phyloP scores from a whole-genome alignment of 148 eudicot genomes.

The Polygonum aviculare region DNA sequence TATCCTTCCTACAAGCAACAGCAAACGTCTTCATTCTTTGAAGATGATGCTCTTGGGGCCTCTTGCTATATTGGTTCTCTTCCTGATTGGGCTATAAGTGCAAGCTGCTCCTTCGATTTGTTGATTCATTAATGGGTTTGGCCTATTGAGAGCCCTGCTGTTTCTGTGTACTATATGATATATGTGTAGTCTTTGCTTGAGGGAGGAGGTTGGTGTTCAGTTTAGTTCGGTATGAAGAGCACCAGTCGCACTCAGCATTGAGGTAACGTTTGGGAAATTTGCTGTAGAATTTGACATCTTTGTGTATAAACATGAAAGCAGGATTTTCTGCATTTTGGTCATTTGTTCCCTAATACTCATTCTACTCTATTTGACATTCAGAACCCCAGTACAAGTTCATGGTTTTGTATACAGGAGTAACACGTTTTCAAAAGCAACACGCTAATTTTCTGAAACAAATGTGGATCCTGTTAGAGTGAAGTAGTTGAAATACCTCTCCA shows the following conservation, averaged over 20 bases:
- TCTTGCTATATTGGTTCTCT: conserved; percentile 24
- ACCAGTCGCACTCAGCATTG: not conserved
- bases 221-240: not conserved
- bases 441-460: too few species aligned
- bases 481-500: too few species aligned
- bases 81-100: conserved; percentile 23
- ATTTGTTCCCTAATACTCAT: not conserved
- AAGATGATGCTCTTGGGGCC: conserved; percentile 21
- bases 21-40: conserved; percentile 17
- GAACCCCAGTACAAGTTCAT: too few species aligned
- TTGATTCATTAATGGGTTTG: not conserved
- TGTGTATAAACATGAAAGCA: conserved; percentile 4
- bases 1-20: conserved; percentile 35
- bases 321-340: not conserved
- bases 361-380: too few species aligned
- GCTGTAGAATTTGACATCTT: not conserved
- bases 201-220: not conserved
- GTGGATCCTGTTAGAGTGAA: too few species aligned
- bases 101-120: not conserved
- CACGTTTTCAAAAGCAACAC: too few species aligned
- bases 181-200: not conserved
- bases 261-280: not conserved
- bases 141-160: not conserved
- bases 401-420: too few species aligned
- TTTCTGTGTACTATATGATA: not conserved